Percentiles rank a stretch among this genome's conserved stretches.
Evolutionary conservation across 805 yeast genomes (phyloP).

Genomic region (Pichia eremophila): DNA sequence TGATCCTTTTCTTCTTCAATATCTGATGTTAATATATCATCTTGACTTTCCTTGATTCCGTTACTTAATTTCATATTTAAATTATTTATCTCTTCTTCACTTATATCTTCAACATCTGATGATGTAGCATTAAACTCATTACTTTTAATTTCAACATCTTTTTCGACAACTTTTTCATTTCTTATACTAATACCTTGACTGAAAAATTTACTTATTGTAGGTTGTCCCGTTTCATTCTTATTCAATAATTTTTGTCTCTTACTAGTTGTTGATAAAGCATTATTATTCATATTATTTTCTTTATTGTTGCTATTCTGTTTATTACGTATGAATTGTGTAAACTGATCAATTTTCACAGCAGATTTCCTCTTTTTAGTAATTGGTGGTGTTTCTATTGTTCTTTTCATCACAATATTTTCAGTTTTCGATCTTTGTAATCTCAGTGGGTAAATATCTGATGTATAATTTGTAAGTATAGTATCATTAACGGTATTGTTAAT

Average conservation of each 20-base stretch:
- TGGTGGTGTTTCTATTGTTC: background rate
- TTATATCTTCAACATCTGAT: conserved; percentile 9
- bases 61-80: conserved; percentile 1
- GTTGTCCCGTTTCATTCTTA: conserved; percentile 7
- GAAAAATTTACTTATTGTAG: conserved; percentile 15
- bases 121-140: conserved; percentile 3
- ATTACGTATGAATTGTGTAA: conserved; percentile 9
- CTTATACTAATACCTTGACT: background rate
- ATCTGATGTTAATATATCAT: background rate
- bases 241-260: conserved; percentile 21
- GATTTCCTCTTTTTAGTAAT: conserved; percentile 12
- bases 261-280: conserved; percentile 14
- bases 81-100: conserved; percentile 8
- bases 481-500: too few relatives aligned
- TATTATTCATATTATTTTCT: background rate
- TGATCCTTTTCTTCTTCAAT: conserved; percentile 1
- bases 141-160: background rate
- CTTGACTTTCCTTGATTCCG: background rate
- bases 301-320: background rate
- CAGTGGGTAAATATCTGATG: too few relatives aligned
- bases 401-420: conserved; percentile 1
- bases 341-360: conserved; percentile 16
- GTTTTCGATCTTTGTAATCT: background rate
- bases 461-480: too few relatives aligned
- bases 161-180: background rate